phyloP scores from a whole-genome alignment of 192 early-diverging fungal species.

The Phycomyces nitens region DNA sequence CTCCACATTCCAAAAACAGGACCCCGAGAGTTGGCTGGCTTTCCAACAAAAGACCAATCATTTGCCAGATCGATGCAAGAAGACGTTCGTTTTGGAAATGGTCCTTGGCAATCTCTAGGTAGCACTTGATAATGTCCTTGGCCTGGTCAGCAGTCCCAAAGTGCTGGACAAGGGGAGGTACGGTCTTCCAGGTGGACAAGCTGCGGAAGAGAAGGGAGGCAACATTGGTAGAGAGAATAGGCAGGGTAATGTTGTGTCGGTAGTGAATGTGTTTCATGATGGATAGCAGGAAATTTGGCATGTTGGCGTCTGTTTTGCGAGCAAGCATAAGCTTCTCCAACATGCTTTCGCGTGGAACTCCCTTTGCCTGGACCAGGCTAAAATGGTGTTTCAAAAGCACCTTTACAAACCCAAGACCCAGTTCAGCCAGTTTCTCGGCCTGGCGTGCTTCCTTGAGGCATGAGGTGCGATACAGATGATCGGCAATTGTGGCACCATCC shows the following conservation, averaged over 20 bases:
- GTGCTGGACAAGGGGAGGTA: conserved; percentile 44
- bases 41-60: conserved; percentile 43
- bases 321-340: conserved; percentile 47
- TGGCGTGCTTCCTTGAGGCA: conserved; percentile 10
- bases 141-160: conserved; percentile 43
- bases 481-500: conserved; percentile 33
- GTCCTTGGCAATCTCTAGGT: conserved; percentile 20
- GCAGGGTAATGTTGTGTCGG: conserved; percentile 29
- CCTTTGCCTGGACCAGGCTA: conserved; percentile 3
- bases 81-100: conserved; percentile 15
- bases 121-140: conserved; percentile 28
- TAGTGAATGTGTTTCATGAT: conserved; percentile 38
- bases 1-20: conserved; percentile 32
- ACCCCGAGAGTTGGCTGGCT: conserved; percentile 42
- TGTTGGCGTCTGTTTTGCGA: conserved; percentile 34
- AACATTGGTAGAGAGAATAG: conserved; percentile 42
- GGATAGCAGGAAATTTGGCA: conserved; percentile 33
- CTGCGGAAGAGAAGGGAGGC: conserved; percentile 39
- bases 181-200: conserved; percentile 34
- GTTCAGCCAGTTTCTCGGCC: conserved; percentile 29
- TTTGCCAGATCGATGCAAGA: conserved; percentile 41
- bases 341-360: conserved; percentile 15
- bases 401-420: conserved; percentile 41
- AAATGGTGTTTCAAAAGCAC: conserved; percentile 30
- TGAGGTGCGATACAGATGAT: conserved; percentile 29